Conservation (phyloP, 129 eudicot genomes). For the Ambrosia artemisiifolia region DNA sequence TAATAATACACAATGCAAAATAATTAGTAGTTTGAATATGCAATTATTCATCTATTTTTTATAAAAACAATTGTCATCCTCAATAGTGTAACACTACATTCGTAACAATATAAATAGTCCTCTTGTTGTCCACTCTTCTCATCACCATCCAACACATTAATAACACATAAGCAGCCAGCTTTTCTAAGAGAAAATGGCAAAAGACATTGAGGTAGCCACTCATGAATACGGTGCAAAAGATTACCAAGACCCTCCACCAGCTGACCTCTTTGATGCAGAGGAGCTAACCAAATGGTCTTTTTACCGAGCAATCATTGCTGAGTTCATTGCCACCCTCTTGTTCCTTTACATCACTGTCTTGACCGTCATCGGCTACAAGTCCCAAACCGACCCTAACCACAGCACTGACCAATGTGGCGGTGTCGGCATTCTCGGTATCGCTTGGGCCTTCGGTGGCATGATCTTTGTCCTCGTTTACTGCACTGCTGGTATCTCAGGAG, state of each 20-base stretch:
- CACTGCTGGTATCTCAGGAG: constrained; percentile 78
- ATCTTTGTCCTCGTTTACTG: constrained; percentile 69
- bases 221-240: constrained; percentile 44
- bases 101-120: constrained; percentile 37
- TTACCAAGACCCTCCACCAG: constrained; percentile 70
- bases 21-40: background rate
- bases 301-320: constrained; percentile 64
- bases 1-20: background rate
- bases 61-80: background rate
- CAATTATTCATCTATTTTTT: background rate
- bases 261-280: constrained; percentile 42
- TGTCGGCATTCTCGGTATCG: constrained; percentile 75
- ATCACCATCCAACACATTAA: constrained; percentile 13
- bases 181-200: constrained; percentile 29
- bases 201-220: constrained; percentile 51
- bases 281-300: constrained; percentile 67
- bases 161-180: background rate
- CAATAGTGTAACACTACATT: too few species aligned
- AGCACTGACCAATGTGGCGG: constrained; percentile 50
- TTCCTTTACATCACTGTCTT: constrained; percentile 64
- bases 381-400: constrained; percentile 39
- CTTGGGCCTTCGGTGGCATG: constrained; percentile 91
- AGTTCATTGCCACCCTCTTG: constrained; percentile 61
- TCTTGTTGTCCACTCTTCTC: background rate
- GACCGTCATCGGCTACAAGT: constrained; percentile 69